These are phyloP conservation scores for Trichocladium antarcticum DNA, from an alignment of 495 filamentous ascomycete genomes.

Conservation along the genomic window DNA sequence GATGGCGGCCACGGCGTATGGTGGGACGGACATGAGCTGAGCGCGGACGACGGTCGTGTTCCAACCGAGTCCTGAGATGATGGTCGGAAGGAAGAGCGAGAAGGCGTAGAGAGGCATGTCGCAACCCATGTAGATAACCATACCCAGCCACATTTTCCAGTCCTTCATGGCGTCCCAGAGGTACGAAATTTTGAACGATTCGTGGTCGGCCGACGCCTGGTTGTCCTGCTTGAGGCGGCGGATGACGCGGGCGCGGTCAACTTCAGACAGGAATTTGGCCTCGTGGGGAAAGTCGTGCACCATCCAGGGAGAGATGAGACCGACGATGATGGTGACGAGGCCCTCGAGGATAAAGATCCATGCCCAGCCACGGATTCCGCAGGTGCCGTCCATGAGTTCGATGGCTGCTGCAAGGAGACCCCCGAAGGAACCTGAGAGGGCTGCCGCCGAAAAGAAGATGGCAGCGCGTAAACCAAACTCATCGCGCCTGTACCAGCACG, in stretches of 20 bases:
- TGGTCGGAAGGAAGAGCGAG: constrained; percentile 79
- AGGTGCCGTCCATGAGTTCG: constrained; percentile 59
- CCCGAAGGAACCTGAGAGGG: constrained; percentile 76
- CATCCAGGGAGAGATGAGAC: constrained; percentile 66
- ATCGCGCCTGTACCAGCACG: constrained; percentile 74
- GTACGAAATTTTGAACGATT: constrained; percentile 65
- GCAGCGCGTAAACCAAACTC: constrained; percentile 65
- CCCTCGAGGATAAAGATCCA: constrained; percentile 85
- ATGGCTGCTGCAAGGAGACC: constrained; percentile 73
- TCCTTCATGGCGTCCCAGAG: constrained; percentile 67
- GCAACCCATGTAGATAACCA: constrained; percentile 69
- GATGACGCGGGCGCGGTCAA: constrained; percentile 63
- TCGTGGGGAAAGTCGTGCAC: constrained; percentile 84
- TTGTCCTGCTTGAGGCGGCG: constrained; percentile 62
- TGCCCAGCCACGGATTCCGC: constrained; percentile 57
- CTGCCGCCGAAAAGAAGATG: constrained; percentile 85
- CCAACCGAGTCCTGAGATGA: constrained; percentile 68
- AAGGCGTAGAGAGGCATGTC: constrained; percentile 77
- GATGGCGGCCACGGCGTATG: constrained; percentile 72
- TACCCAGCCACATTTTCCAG: constrained; percentile 77
- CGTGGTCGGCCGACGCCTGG: constrained; percentile 68
- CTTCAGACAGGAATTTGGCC: constrained; percentile 61
- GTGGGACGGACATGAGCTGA: constrained; percentile 78
- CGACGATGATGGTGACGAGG: constrained; percentile 61
- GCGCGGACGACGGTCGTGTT: constrained; percentile 45